A percentile compares a stretch with the other conserved stretches of the same genome.
These are phyloP conservation scores for Raphanus hybrid DNA, from an alignment of 441 rosid genomes.

Conservation along the genomic window DNA sequence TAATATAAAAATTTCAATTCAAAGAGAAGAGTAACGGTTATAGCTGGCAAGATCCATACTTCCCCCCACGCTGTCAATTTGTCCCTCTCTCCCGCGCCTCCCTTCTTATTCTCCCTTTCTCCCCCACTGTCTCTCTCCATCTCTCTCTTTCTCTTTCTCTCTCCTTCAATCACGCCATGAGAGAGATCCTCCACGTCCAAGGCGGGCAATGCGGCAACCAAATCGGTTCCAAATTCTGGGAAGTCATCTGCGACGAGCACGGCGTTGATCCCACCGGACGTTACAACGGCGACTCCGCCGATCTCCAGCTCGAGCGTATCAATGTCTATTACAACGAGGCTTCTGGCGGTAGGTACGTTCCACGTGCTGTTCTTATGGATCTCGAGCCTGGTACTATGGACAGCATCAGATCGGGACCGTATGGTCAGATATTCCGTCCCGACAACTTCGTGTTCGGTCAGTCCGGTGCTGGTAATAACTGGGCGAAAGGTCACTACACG, in stretches of 20 bases:
- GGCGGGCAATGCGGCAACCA: slow-evolving; percentile 99
- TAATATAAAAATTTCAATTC: not conserved
- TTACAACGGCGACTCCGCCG: slow-evolving; percentile 50
- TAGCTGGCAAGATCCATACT: slow-evolving; percentile 36
- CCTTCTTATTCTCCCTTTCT: slow-evolving; percentile 4
- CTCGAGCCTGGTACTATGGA: slow-evolving; percentile 51
- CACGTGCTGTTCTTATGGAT: slow-evolving; percentile 48
- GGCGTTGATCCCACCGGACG: slow-evolving; percentile 83
- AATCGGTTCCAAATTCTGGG: slow-evolving; percentile 97
- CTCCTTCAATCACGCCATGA: slow-evolving; percentile 47
- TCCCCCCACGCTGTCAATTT: slow-evolving; percentile 36
- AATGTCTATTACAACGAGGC: slow-evolving; percentile 47
- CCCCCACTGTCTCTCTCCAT: not conserved
- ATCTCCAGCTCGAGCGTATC: slow-evolving; percentile 45
- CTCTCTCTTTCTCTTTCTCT: not conserved
- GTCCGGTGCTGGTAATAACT: slow-evolving; percentile 46
- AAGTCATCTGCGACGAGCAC: slow-evolving; percentile 91
- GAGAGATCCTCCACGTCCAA: slow-evolving; percentile 91
- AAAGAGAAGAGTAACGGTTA: slow-evolving; percentile 30
- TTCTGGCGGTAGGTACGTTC: slow-evolving; percentile 45
- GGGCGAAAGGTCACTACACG: slow-evolving; percentile 82
- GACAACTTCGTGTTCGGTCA: slow-evolving; percentile 55
- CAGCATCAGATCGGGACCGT: slow-evolving; percentile 46
- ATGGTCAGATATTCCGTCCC: slow-evolving; percentile 54
- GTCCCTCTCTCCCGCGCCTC: slow-evolving; percentile 34